Evolutionary conservation across 441 rosid species (phyloP).

Genomic region (Populus tomentosa): DNA sequence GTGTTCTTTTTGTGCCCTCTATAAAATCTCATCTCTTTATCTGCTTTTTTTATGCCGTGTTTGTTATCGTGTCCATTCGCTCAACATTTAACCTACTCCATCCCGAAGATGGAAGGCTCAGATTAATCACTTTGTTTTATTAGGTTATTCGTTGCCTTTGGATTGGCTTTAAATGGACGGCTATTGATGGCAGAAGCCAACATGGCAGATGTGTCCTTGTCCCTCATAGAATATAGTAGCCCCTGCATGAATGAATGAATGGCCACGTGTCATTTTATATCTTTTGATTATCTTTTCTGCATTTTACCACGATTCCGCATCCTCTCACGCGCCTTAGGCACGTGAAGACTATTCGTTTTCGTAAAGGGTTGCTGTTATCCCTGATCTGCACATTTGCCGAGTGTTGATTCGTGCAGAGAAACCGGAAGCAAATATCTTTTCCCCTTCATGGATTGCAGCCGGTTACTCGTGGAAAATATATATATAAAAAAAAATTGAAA

Average conservation of each 20-base stretch:
- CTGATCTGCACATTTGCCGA: background rate
- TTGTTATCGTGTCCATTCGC: constrained; percentile 8
- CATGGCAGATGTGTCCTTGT: constrained; percentile 49
- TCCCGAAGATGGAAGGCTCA: constrained; percentile 29
- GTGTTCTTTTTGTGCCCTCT: background rate
- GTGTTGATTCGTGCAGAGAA: background rate
- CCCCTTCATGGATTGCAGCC: background rate
- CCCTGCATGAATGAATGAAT: too few species aligned
- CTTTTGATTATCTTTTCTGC: background rate
- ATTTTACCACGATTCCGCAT: background rate
- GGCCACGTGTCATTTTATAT: constrained; percentile 19
- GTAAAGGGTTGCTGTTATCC: background rate
- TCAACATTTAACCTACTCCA: constrained; percentile 8
- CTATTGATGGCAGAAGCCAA: constrained; percentile 25
- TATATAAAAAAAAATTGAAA: background rate
- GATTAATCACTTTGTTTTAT: constrained; percentile 12
- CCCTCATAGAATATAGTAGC: constrained; percentile 24
- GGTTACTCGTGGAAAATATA: background rate
- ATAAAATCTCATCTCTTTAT: background rate
- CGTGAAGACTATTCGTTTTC: background rate
- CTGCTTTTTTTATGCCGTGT: background rate
- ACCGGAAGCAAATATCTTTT: background rate
- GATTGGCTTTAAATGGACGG: constrained; percentile 18
- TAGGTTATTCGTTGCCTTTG: constrained; percentile 15
- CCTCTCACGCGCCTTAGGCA: background rate